These are phyloP conservation scores for Niebla homalea DNA, from an alignment of 495 filamentous ascomycete species.

Conservation along the genomic window DNA sequence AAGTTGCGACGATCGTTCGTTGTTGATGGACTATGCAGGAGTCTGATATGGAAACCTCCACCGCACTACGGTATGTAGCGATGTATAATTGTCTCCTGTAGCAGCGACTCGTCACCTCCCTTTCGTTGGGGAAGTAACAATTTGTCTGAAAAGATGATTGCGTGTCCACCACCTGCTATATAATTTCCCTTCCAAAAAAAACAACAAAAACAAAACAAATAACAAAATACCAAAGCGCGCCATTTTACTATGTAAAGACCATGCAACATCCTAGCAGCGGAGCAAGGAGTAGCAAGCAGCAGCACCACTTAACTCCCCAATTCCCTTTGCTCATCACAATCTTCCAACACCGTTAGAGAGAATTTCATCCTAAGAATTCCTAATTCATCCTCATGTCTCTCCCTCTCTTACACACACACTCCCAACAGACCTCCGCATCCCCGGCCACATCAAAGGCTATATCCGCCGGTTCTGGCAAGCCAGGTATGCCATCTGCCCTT, in stretches of 20 bases:
- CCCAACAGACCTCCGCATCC: slow-evolving; percentile 59
- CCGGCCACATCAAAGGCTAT: slow-evolving; percentile 87
- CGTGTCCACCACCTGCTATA: too few species aligned
- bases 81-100: neutral
- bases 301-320: neutral
- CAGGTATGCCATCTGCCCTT: slow-evolving; percentile 34
- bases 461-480: slow-evolving; percentile 92
- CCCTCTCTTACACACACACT: neutral
- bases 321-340: neutral
- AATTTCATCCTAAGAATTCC: too few species aligned
- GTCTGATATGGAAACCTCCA: slow-evolving; percentile 96
- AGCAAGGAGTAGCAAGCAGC: too few species aligned
- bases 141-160: too few species aligned
- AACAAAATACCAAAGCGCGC: slow-evolving; percentile 3
- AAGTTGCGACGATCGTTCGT: neutral
- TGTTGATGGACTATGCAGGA: slow-evolving; percentile 39
- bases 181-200: neutral
- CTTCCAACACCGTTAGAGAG: neutral
- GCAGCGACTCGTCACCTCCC: too few species aligned
- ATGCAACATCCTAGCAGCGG: neutral
- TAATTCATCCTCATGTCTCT: neutral
- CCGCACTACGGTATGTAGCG: slow-evolving; percentile 70
- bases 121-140: too few species aligned
- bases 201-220: too few species aligned
- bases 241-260: neutral